These are phyloP conservation scores for Poa annua DNA, from an alignment of 176 grass and related monocot genomes.

Conservation along the genomic window DNA sequence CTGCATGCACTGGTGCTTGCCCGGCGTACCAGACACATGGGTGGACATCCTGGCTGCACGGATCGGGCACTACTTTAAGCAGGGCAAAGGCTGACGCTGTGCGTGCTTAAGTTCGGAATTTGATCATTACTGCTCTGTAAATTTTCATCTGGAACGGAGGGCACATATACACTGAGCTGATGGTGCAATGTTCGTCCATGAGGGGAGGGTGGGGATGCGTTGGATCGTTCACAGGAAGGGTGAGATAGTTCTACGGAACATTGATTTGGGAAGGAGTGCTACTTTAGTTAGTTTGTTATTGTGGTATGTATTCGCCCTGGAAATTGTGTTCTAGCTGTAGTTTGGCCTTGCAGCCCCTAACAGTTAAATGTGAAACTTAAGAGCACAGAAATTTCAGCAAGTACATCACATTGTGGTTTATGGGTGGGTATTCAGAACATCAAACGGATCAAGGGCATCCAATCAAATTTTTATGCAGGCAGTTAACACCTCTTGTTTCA, in stretches of 20 bases:
- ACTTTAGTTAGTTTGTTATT: not conserved
- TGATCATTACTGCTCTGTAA: no score
- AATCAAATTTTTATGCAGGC: not conserved
- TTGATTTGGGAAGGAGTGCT: not conserved
- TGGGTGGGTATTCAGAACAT: not conserved
- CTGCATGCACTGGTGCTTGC: conserved; percentile 98
- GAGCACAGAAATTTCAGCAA: not conserved
- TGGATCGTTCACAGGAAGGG: not conserved
- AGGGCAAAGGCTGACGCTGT: conserved; percentile 14
- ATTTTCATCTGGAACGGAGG: not conserved
- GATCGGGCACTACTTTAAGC: conserved; percentile 60
- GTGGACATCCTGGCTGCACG: conserved; percentile 70
- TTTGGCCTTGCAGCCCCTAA: not conserved
- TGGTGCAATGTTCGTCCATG: no score
- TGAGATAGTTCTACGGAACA: not conserved
- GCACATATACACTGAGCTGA: no score
- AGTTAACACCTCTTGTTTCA: no score
- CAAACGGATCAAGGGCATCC: not conserved
- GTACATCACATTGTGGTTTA: not conserved
- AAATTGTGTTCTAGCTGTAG: not conserved
- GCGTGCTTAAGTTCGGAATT: not conserved
- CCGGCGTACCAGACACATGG: conserved; percentile 90
- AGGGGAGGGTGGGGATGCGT: no score
- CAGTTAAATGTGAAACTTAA: not conserved
- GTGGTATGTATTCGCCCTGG: not conserved